Evolutionary conservation across 331 rosid species (phyloP).

Genomic region (Prunus yedoensis): DNA sequence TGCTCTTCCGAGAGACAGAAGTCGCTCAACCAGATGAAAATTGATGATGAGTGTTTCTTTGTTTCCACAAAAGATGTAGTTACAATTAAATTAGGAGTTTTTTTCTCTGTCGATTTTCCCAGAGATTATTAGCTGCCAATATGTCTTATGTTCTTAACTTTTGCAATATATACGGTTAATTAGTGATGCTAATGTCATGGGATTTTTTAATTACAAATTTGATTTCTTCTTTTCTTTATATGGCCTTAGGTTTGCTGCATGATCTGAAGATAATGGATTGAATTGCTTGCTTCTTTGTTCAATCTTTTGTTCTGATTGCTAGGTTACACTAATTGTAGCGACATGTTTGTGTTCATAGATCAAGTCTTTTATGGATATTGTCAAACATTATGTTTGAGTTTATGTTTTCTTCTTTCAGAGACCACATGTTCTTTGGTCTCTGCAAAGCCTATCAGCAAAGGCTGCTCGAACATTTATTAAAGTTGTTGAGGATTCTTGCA

Average conservation of each 20-base stretch:
- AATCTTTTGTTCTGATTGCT: not conserved
- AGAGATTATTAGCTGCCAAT: no score
- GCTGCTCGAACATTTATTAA: not conserved
- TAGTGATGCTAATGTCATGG: not conserved
- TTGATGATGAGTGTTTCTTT: constrained; percentile 9
- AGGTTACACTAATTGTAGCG: not conserved
- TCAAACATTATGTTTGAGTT: no score
- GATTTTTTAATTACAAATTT: not conserved
- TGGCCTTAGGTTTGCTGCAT: not conserved
- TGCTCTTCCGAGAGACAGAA: constrained; percentile 26
- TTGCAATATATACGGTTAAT: not conserved
- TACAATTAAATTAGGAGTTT: not conserved
- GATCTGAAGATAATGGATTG: not conserved
- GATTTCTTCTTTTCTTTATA: not conserved
- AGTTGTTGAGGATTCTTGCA: not conserved
- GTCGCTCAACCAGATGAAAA: constrained; percentile 10
- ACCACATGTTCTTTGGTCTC: no score
- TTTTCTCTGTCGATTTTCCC: not conserved
- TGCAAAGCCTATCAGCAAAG: not conserved
- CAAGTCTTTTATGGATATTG: not conserved
- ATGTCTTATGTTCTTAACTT: no score
- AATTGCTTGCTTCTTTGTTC: not conserved
- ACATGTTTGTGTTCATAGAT: not conserved
- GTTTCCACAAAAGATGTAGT: not conserved
- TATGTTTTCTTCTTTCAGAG: no score